These are phyloP conservation scores for Trichoderma erinaceum DNA, from an alignment of 495 filamentous ascomycete genomes.

Conservation along the genomic window DNA sequence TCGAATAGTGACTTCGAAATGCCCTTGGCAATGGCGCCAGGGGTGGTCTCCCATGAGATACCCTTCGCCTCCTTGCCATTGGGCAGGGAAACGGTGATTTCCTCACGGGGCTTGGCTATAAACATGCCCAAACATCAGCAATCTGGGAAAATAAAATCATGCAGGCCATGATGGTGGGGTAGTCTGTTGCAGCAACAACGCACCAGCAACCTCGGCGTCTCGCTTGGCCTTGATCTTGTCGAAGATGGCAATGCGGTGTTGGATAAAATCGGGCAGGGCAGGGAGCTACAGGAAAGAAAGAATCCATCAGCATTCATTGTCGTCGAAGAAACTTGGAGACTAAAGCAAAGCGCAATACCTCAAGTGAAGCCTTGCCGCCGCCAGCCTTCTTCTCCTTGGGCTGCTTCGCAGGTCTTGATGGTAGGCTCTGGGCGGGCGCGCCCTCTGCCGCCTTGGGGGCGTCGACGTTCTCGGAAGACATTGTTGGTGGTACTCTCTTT, in stretches of 20 bases:
- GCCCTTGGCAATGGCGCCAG: conserved; percentile 56
- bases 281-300: conserved; percentile 45
- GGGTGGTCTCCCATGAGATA: conserved; percentile 67
- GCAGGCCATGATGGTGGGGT: background rate
- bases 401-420: conserved; percentile 11
- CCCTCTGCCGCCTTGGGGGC: conserved; percentile 14
- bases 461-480: conserved; percentile 11
- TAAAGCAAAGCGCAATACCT: conserved; percentile 23
- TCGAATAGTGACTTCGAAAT: conserved; percentile 67
- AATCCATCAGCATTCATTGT: background rate
- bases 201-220: conserved; percentile 58
- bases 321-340: background rate
- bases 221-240: conserved; percentile 78
- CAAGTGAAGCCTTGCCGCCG: conserved; percentile 28
- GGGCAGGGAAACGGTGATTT: conserved; percentile 60
- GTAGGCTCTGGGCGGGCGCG: conserved; percentile 12
- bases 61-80: conserved; percentile 56
- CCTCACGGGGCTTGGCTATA: conserved; percentile 49
- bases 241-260: conserved; percentile 79
- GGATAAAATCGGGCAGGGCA: conserved; percentile 70
- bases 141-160: background rate
- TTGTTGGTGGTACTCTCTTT: background rate
- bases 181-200: background rate
- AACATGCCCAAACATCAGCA: background rate
- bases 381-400: conserved; percentile 27